Conservation (phyloP, 202 grass and related monocot genomes). For the Dendrocalamus latiflorus region DNA sequence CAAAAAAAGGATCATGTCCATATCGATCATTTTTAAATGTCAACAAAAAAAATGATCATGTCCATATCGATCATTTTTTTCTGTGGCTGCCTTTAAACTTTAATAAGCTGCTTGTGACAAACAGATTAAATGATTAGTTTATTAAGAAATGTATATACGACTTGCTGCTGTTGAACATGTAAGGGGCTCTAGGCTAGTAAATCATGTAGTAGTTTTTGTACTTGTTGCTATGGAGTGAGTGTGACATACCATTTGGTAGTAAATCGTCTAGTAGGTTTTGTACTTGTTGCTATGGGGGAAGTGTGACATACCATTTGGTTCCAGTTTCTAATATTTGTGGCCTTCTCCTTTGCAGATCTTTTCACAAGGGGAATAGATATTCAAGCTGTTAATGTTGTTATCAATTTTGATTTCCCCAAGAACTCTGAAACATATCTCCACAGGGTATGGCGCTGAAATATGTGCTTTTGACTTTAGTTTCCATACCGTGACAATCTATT, state of each 20-base stretch:
- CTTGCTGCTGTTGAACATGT: not conserved
- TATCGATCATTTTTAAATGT: not conserved
- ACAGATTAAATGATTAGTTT: not conserved
- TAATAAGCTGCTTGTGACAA: slow-evolving; percentile 6
- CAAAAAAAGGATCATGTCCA: not conserved
- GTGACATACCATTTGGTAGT: not conserved
- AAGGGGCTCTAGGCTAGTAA: not conserved
- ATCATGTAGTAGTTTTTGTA: slow-evolving; percentile 4
- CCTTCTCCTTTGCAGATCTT: slow-evolving; percentile 63
- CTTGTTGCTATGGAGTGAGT: not conserved
- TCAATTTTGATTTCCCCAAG: slow-evolving; percentile 99
- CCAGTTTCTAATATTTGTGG: slow-evolving; percentile 12
- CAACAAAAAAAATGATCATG: not conserved
- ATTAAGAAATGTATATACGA: not conserved
- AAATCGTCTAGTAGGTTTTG: not conserved
- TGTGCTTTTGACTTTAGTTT: slow-evolving; percentile 16
- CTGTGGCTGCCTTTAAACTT: not conserved
- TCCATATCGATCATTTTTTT: not conserved
- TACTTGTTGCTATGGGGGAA: not conserved
- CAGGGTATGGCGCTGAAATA: slow-evolving; percentile 53
- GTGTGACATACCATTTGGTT: not conserved
- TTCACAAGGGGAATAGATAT: slow-evolving; percentile 99
- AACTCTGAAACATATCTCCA: slow-evolving; percentile 95
- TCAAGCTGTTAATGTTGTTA: slow-evolving; percentile 98
- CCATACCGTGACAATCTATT: not conserved